Base-by-base conservation (phyloP, 352 stramenopile species). In the Thraustochytrium aureum region DNA sequence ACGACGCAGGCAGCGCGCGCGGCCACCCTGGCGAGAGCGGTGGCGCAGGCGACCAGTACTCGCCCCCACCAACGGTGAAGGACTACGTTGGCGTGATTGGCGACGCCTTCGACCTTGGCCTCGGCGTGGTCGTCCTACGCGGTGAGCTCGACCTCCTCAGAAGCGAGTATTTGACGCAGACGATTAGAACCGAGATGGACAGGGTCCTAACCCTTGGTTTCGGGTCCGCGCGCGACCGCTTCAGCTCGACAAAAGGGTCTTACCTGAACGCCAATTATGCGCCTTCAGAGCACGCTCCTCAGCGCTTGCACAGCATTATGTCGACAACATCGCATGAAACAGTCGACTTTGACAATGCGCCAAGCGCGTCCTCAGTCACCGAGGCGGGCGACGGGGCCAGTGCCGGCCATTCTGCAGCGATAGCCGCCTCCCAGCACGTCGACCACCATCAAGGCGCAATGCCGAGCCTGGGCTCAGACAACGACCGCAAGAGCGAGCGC, bases 51-150 rank as follows among this genome's bases (percentile, higher is more conserved):
- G 59, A n/a, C 12, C 37, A 74, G 38, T 74, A 54, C 41, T 72
- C 69, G 14, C 69, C 69, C 10, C 69, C 69, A 4, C 20, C 33
- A 10, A 61, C 33, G 22, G 67, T 81, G 6, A 37, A 30, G 12
- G 74, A 83, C 39, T 83, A 83, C 32, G 74, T 83, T 22, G 74
- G 74, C 0, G 56, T 83, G 2, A 83, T 83, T 30, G 74, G 74
- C 17, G 74, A 83, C 47, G 74, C 74, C 12, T 83, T 83, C 42
- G 74, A 83, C 47, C 50, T 83, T 22, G 74, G 62, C 14, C 56
- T 69, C 37, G 74, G 74, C 38, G 74, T 83, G 4, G 62, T 43
- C 41, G 65, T 83, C 3, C 20, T 83, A 26, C 43, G 74, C 54
- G 72, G 72, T n/a, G 69, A 79, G 50, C 20, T 79, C 37, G 69